A percentile compares a stretch with the other conserved stretches of the same genome.
phyloP scores from a whole-genome alignment of 1,139 yeast species.

The Magnusiomyces magnusii region DNA sequence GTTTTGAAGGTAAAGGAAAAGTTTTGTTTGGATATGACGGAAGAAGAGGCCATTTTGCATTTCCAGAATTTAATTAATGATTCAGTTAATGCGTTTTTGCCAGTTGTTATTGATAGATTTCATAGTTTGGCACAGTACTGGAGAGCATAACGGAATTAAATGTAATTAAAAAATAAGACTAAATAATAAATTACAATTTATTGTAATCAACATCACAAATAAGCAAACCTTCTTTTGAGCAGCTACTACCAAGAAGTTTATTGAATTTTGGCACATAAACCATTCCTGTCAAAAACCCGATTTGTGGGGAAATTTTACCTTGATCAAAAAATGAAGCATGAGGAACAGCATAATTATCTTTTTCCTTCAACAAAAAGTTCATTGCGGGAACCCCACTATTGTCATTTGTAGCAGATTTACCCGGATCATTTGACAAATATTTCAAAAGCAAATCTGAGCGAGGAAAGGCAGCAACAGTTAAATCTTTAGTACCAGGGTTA shows the following conservation, averaged over 20 bases:
- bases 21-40: constrained; percentile 86
- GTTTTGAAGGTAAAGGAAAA: constrained; percentile 89
- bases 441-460: not conserved
- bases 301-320: not conserved
- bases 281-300: constrained; percentile 8
- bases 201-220: constrained; percentile 10
- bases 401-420: not conserved
- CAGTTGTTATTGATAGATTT: constrained; percentile 88
- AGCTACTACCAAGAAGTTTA: constrained; percentile 14
- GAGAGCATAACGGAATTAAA: constrained; percentile 52
- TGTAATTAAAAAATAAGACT: no score
- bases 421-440: not conserved
- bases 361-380: constrained; percentile 7
- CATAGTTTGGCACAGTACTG: constrained; percentile 97
- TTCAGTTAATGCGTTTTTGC: constrained; percentile 87
- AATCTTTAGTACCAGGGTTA: constrained; percentile 17
- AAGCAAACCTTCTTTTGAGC: constrained; percentile 13
- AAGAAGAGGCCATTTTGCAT: constrained; percentile 90
- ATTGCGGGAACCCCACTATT: constrained; percentile 6
- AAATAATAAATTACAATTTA: not conserved
- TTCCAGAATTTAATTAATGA: constrained; percentile 91
- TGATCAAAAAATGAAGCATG: constrained; percentile 8
- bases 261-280: constrained; percentile 1
- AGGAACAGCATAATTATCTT: constrained; percentile 5
- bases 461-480: constrained; percentile 19